phyloP scores from a whole-genome alignment of 495 filamentous ascomycete species.

The Lentithecium fluviatile region DNA sequence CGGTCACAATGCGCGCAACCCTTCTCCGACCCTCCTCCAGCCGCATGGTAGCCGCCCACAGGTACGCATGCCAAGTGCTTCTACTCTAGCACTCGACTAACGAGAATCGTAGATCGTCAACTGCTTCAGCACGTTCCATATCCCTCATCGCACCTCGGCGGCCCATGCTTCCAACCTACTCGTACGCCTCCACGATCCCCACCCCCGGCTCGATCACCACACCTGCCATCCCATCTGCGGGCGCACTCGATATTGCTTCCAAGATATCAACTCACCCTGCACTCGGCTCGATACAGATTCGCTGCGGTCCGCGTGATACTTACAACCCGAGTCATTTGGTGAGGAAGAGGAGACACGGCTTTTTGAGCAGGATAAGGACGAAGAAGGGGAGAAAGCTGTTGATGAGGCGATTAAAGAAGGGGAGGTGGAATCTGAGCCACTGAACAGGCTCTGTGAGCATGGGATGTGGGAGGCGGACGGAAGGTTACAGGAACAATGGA shows the following conservation, averaged over 20 bases:
- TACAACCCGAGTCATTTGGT: conserved; percentile 67
- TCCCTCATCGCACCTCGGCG: conserved; percentile 44
- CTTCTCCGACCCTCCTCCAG: conserved; percentile 12
- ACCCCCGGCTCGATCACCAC: conserved; percentile 40
- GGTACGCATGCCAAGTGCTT: conserved; percentile 5
- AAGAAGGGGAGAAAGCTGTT: conserved; percentile 57
- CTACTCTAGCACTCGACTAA: no score
- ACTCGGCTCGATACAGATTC: conserved; percentile 48
- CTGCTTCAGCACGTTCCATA: conserved; percentile 35
- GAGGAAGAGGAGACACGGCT: conserved; percentile 69
- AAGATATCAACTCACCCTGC: conserved; percentile 54
- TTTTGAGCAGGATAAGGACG: conserved; percentile 58
- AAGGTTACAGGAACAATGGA: no score
- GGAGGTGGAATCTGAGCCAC: conserved; percentile 62
- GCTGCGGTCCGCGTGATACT: conserved; percentile 58
- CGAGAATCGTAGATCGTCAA: neutral
- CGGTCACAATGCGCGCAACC: neutral
- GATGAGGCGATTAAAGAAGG: conserved; percentile 58
- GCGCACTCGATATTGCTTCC: conserved; percentile 47
- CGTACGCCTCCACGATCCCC: conserved; percentile 16
- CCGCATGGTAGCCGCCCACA: conserved; percentile 8
- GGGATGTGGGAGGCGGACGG: no score
- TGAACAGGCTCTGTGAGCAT: no score
- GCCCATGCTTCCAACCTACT: conserved; percentile 38
- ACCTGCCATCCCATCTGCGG: conserved; percentile 12